phyloP scores from a whole-genome alignment of 2,329 filamentous ascomycete species.

The Pyrenochaeta sp. region DNA sequence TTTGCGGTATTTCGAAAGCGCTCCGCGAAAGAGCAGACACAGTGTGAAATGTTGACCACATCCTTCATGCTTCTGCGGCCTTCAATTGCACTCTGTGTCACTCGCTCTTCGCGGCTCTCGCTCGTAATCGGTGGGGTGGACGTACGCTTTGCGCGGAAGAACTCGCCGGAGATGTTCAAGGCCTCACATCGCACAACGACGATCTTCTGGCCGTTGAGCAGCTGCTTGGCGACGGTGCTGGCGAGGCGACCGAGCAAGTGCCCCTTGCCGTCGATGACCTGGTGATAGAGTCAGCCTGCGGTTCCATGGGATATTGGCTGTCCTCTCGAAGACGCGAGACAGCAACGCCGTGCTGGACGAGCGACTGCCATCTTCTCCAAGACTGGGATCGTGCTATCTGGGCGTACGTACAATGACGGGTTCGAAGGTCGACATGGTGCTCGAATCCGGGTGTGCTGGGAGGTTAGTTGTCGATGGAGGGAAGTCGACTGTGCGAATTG shows the following conservation, averaged over 20 bases:
- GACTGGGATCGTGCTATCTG: slow-evolving; percentile 21
- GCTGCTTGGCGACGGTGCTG: slow-evolving; percentile 98
- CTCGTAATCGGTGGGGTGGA: slow-evolving; percentile 52
- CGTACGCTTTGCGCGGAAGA: slow-evolving; percentile 99
- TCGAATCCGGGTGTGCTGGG: slow-evolving; percentile 44
- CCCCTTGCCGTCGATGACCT: slow-evolving; percentile 99
- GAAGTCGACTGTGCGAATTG: slow-evolving; percentile 19
- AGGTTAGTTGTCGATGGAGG: slow-evolving; percentile 39
- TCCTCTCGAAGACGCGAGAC: slow-evolving; percentile 8
- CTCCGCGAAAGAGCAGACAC: slow-evolving; percentile 20
- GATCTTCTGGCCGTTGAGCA: slow-evolving; percentile 99
- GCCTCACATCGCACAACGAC: slow-evolving; percentile 98
- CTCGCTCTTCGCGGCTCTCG: slow-evolving; percentile 23
- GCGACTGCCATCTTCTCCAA: slow-evolving; percentile 15
- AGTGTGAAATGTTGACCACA: slow-evolving; percentile 5
- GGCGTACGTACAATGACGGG: slow-evolving; percentile 67
- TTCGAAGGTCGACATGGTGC: slow-evolving; percentile 72
- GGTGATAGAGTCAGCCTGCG: slow-evolving; percentile 41
- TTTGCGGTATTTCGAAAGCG: slow-evolving; percentile 7
- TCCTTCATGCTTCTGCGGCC: not conserved
- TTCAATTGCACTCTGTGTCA: slow-evolving; percentile 19
- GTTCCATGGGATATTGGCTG: slow-evolving; percentile 14
- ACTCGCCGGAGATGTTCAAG: slow-evolving; percentile 99
- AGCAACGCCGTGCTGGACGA: slow-evolving; percentile 14
- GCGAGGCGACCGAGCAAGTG: slow-evolving; percentile 99